Conservation (phyloP, 257 asterid genomes). For the Jacaranda mimosifolia region DNA sequence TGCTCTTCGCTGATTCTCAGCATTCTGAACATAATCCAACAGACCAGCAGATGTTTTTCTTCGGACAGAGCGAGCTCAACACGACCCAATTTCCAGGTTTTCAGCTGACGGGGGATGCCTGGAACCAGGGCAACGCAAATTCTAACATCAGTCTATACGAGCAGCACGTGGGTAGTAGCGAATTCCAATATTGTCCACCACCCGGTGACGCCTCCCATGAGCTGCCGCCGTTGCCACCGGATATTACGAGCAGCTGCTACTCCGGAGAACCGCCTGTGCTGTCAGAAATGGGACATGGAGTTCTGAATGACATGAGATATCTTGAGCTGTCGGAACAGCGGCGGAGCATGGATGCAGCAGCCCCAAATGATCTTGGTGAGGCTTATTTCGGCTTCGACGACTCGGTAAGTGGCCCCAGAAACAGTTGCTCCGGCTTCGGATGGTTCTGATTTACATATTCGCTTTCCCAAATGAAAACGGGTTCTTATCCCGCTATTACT, state of each 20-base stretch:
- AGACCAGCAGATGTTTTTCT: constrained; percentile 39
- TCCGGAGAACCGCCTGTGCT: constrained; percentile 64
- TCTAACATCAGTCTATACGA: neutral
- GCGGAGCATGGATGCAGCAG: constrained; percentile 40
- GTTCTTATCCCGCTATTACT: neutral
- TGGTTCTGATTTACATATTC: constrained; percentile 48
- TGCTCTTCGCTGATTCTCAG: constrained; percentile 37
- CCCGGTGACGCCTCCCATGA: constrained; percentile 34
- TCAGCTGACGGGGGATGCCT: constrained; percentile 48
- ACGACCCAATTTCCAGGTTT: constrained; percentile 36
- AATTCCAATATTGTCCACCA: neutral
- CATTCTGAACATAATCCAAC: neutral
- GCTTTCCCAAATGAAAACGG: neutral
- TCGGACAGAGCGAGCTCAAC: constrained; percentile 39
- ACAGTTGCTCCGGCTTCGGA: constrained; percentile 61
- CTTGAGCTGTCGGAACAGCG: constrained; percentile 65
- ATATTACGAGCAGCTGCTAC: constrained; percentile 71
- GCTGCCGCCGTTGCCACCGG: constrained; percentile 93
- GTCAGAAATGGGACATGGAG: constrained; percentile 79
- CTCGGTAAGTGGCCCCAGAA: constrained; percentile 35
- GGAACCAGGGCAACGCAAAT: constrained; percentile 33
- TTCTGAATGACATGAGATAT: constrained; percentile 72
- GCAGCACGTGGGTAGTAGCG: constrained; percentile 26
- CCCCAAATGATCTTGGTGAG: constrained; percentile 35
- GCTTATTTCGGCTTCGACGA: constrained; percentile 40